A percentile compares a stretch with the other conserved stretches of the same genome.
Conservation (phyloP, 768 basidiomycete species). For the Termitomyces sp. region DNA sequence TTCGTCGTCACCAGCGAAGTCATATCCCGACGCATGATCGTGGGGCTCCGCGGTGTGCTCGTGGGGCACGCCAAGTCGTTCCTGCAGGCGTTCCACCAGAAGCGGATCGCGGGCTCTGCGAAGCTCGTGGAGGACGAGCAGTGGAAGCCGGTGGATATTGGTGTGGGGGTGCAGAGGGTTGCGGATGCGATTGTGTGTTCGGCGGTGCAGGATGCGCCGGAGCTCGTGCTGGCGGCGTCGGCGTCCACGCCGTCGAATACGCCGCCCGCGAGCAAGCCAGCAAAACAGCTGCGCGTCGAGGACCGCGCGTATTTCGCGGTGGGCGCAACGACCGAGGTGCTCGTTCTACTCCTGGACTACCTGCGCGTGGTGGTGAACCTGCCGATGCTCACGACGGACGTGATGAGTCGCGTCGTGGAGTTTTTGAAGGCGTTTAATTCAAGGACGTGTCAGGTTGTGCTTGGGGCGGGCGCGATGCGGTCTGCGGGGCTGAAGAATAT, state of each 20-base stretch:
- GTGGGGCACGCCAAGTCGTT: constrained; percentile 89
- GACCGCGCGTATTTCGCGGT: constrained; percentile 84
- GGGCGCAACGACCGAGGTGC: constrained; percentile 72
- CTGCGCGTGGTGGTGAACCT: constrained; percentile 84
- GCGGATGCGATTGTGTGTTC: constrained; percentile 72
- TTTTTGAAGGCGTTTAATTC: constrained; percentile 98
- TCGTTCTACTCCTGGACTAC: constrained; percentile 77
- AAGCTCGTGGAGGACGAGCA: constrained; percentile 94
- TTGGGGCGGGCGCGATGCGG: constrained; percentile 98
- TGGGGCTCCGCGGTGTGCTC: constrained; percentile 81
- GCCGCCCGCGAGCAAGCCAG: background rate
- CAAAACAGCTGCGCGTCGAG: constrained; percentile 74
- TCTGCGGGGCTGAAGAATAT: constrained; percentile 97
- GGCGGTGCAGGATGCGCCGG: constrained; percentile 77
- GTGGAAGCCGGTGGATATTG: constrained; percentile 82
- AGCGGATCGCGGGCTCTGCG: constrained; percentile 72
- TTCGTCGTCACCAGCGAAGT: constrained; percentile 89
- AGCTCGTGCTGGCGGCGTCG: constrained; percentile 33
- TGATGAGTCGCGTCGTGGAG: constrained; percentile 93
- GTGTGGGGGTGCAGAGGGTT: constrained; percentile 59
- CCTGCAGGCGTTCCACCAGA: constrained; percentile 81
- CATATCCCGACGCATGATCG: constrained; percentile 86
- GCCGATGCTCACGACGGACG: constrained; percentile 85
- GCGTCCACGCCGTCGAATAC: background rate
- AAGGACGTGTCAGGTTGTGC: constrained; percentile 93